Percentiles rank a stretch among this genome's conserved stretches.
Conservation (phyloP, 371 early-diverging fungal genomes). For the Parasitella parasitica region DNA sequence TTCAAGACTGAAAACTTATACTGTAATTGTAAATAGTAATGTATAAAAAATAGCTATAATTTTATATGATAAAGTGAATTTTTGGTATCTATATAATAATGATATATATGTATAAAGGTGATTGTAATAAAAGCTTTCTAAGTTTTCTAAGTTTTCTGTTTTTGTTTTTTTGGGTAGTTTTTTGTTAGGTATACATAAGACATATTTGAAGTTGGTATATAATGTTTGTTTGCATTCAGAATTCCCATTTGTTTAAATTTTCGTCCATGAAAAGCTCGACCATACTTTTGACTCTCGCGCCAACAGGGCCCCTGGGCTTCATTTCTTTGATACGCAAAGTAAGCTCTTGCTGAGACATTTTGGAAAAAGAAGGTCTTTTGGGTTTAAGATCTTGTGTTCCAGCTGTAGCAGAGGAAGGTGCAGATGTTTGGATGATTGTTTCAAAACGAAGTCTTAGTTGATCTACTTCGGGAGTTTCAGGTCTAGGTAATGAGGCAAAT, state of each 20-base stretch:
- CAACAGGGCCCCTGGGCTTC: slow-evolving; percentile 38
- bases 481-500: slow-evolving; percentile 30
- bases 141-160: slow-evolving; percentile 2
- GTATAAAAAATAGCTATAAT: too few relatives aligned
- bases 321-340: slow-evolving; percentile 34
- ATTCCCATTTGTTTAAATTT: slow-evolving; percentile 47
- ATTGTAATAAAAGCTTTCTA: slow-evolving; percentile 19
- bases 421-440: slow-evolving; percentile 18
- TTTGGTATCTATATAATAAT: neutral
- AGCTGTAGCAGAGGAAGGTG: neutral
- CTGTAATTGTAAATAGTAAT: too few relatives aligned
- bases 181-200: neutral
- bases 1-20: too few relatives aligned
- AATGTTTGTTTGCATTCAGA: slow-evolving; percentile 9
- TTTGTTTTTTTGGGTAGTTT: neutral
- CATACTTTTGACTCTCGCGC: slow-evolving; percentile 43
- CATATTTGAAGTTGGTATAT: neutral
- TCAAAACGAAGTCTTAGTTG: slow-evolving; percentile 37
- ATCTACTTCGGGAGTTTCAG: slow-evolving; percentile 44
- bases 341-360: slow-evolving; percentile 24
- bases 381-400: neutral
- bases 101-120: slow-evolving; percentile 8
- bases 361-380: slow-evolving; percentile 10
- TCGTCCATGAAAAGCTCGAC: slow-evolving; percentile 49
- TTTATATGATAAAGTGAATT: neutral